Evolutionary conservation across 202 grass and related monocot species (phyloP), one percentile per base, ranked within the genome.

Genomic region (Sporobolus alterniflorus): DNA sequence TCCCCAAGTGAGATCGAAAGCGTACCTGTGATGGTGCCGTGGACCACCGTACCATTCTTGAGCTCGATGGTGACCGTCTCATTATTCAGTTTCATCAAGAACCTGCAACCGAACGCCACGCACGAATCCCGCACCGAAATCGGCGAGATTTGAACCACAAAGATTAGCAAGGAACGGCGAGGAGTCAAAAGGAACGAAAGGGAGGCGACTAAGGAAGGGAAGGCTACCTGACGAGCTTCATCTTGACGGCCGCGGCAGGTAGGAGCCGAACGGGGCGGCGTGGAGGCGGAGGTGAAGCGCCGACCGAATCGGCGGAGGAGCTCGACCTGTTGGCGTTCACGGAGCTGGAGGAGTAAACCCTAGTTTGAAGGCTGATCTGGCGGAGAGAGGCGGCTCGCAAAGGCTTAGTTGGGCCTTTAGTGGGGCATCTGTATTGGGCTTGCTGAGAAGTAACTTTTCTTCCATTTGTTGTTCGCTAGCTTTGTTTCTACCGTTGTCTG

Each of bases 31-130:
- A 94, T 89, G 87, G 89, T 94, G 36, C 89, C 92, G 63, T 94
- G 89, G 51, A 94, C 92, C 33, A 91, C 40, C 69, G 87, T 94
- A 18, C 92, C 89, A 46, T 94, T 94, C 87, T 94, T 92, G 50
- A 94, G 92, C 78, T 94, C 92, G 78, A 90, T 92, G 81, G 92
- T 92, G 76, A 94, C 92, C 22, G 89, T 94, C 69, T 94, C 89
- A 75, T 94, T 94, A 87, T 92, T 92, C 57, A 94, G 65, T 87
- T 94, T 94, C 92, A 90, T 94, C 84, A 94, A 72, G 63, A 94
- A 94, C 74, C 92, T 94, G 76, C 68, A 61, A 25, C 4, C 9
- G 64, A 81, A 51, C 32, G 42, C n/a, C 50, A n/a, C 13, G 54
- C 51, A 75, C 75, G 83, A 80, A 76, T 90, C 84, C n/a, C 60